A percentile compares a stretch with the other conserved stretches of the same genome.
These are phyloP conservation scores for Lepidium didymum DNA, from an alignment of 345 rosid species.

Conservation along the genomic window DNA sequence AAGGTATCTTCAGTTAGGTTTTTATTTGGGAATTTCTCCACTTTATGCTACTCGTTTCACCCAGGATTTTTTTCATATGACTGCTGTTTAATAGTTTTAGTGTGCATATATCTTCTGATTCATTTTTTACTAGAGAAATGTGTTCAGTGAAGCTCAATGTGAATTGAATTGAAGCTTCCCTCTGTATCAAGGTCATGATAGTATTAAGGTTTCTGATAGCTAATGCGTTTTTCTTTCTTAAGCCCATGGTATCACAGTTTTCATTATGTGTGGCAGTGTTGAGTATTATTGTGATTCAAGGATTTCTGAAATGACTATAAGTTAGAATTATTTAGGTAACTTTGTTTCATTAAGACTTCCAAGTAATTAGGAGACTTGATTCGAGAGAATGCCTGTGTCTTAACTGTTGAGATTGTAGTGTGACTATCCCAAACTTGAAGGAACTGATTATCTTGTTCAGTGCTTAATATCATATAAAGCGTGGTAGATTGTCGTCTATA, in stretches of 20 bases:
- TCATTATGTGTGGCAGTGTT: not conserved
- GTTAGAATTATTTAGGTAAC: not conserved
- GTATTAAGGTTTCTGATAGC: not conserved
- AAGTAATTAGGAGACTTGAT: not conserved
- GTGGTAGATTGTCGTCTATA: not conserved
- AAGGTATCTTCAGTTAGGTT: slow-evolving; percentile 42
- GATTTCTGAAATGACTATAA: not conserved
- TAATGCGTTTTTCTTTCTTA: not conserved
- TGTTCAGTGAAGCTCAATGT: not conserved
- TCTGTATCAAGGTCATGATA: not conserved
- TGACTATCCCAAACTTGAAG: not conserved
- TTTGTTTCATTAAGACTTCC: not conserved
- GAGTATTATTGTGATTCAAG: not conserved
- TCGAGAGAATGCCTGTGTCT: not conserved
- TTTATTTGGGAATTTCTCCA: not conserved
- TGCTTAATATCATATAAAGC: not conserved
- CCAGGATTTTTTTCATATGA: too few relatives aligned
- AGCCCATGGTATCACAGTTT: not conserved
- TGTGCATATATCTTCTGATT: not conserved
- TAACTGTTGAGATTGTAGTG: not conserved
- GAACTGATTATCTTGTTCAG: not conserved
- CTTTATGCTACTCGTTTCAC: not conserved
- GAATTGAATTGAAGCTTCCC: not conserved
- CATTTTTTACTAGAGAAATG: not conserved
- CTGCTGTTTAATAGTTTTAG: too few relatives aligned